Conservation (phyloP, 768 basidiomycete species). For the Tulasnella sp. region DNA sequence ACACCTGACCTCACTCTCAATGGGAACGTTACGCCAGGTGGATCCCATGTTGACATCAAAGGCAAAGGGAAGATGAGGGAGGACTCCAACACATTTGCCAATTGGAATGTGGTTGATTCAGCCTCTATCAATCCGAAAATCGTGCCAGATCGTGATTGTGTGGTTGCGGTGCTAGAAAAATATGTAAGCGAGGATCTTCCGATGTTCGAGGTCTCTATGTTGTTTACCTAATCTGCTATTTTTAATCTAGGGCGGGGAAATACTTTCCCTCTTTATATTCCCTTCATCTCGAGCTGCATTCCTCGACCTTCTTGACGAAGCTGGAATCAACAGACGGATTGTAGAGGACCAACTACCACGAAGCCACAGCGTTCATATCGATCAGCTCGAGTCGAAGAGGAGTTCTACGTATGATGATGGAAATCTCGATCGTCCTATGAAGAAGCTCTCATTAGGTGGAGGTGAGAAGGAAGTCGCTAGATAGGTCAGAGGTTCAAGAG, state of each 20-base stretch:
- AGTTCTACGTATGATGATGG: too few species aligned
- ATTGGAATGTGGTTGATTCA: background rate
- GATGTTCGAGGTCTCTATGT: slow-evolving; percentile 2
- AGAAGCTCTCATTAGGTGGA: too few species aligned
- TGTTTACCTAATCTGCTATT: too few species aligned
- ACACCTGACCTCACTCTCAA: background rate
- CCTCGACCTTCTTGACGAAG: slow-evolving; percentile 38
- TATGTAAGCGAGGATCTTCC: slow-evolving; percentile 44
- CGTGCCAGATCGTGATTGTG: slow-evolving; percentile 30
- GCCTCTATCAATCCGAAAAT: background rate
- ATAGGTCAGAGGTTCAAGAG: too few species aligned
- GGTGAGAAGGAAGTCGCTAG: too few species aligned
- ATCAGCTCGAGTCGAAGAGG: too few species aligned
- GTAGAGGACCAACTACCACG: too few species aligned
- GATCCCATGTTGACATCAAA: background rate
- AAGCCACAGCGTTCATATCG: too few species aligned
- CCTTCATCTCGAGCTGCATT: slow-evolving; percentile 65
- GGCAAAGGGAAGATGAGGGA: background rate
- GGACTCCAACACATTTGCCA: background rate
- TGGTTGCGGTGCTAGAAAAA: slow-evolving; percentile 40
- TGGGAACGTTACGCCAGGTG: slow-evolving; percentile 21
- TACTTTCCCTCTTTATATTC: slow-evolving; percentile 51
- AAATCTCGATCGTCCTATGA: too few species aligned
- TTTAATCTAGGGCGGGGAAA: slow-evolving; percentile 38
- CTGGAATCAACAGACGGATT: slow-evolving; percentile 27